Evolutionary conservation across 2,329 filamentous ascomycete genomes (phyloP).

Genomic region (Botrytis tulipae): DNA sequence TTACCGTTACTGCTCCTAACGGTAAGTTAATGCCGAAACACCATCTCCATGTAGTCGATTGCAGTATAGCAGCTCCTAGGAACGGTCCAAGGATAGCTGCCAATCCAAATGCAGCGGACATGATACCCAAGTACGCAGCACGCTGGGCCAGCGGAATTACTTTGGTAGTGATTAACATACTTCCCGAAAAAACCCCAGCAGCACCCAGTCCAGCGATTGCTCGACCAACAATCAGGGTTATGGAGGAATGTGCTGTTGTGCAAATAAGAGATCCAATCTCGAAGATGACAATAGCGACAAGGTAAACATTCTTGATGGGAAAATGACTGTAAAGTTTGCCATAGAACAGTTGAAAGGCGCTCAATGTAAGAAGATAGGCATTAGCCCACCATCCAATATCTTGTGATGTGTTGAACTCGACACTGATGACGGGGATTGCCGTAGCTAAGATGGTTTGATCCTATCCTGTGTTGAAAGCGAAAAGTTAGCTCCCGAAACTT

Average conservation of each 20-base stretch:
- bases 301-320: conserved; percentile 9
- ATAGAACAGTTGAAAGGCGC: conserved; percentile 5
- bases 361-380: not conserved
- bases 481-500: not conserved
- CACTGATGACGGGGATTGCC: conserved; percentile 12
- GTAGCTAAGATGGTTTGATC: conserved; percentile 16
- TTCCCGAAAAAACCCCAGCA: not conserved
- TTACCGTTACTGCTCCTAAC: not conserved
- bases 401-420: conserved; percentile 9
- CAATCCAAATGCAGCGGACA: conserved; percentile 13
- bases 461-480: not conserved
- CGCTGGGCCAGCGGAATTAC: conserved; percentile 13
- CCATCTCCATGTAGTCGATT: conserved; percentile 10
- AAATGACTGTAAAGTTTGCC: conserved; percentile 11
- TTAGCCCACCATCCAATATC: conserved; percentile 12
- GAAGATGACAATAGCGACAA: conserved; percentile 6
- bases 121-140: conserved; percentile 5
- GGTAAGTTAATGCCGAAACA: conserved; percentile 17
- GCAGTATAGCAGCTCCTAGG: conserved; percentile 15
- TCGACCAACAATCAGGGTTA: conserved; percentile 9
- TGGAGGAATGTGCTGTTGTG: not conserved
- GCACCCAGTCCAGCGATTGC: conserved; percentile 14
- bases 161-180: conserved; percentile 5
- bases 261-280: conserved; percentile 9
- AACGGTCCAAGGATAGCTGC: conserved; percentile 8